phyloP scores from a whole-genome alignment of 176 grass and related monocot genomes.

The Cenchrus americanus region DNA sequence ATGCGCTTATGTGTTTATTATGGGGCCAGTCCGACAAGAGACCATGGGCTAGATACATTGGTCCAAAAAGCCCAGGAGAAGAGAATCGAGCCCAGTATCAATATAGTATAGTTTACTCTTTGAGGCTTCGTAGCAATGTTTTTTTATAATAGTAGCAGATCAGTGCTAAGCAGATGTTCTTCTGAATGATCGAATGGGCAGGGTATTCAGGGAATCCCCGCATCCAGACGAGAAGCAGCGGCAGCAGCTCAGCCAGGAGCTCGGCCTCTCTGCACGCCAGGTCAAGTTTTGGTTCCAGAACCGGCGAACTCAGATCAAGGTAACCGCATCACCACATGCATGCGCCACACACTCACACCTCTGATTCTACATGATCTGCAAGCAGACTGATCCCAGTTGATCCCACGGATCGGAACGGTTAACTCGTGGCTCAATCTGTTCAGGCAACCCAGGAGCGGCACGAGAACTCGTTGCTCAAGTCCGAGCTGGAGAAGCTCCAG shows the following conservation, averaged over 20 bases:
- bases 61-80: too few relatives aligned
- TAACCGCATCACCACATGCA: slow-evolving; percentile 5
- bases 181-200: slow-evolving; percentile 23
- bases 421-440: neutral
- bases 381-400: neutral
- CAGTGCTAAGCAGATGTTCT: neutral
- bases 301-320: slow-evolving; percentile 85
- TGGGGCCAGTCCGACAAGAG: neutral
- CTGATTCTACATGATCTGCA: neutral
- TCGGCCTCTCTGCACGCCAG: slow-evolving; percentile 74
- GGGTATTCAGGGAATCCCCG: slow-evolving; percentile 81
- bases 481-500: slow-evolving; percentile 76
- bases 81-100: too few relatives aligned
- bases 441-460: slow-evolving; percentile 85
- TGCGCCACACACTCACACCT: too few relatives aligned
- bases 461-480: slow-evolving; percentile 84
- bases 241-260: slow-evolving; percentile 70
- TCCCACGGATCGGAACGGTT: neutral
- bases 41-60: neutral
- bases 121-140: too few relatives aligned
- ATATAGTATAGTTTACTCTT: too few relatives aligned
- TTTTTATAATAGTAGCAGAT: too few relatives aligned
- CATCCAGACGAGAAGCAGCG: slow-evolving; percentile 91
- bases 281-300: slow-evolving; percentile 99
- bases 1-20: neutral